A percentile compares a stretch with the other conserved stretches of the same genome.
Evolutionary conservation across 176 grass and related monocot species (phyloP).

Genomic region (Themeda triandra): DNA sequence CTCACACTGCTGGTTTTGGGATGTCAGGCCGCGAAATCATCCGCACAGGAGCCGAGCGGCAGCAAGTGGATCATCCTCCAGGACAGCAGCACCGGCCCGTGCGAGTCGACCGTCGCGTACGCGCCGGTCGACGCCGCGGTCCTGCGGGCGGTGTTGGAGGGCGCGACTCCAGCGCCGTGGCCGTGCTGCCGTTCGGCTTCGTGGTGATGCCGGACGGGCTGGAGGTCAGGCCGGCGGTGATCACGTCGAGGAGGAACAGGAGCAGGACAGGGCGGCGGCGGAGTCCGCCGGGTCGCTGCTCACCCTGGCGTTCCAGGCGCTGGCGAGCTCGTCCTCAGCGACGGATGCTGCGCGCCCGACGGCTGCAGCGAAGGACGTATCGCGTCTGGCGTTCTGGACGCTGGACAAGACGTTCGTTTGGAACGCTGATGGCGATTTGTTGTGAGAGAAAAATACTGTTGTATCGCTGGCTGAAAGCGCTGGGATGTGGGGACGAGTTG

Average conservation of each 20-base stretch:
- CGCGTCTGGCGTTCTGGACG: conserved; percentile 41
- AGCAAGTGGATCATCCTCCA: conserved; percentile 60
- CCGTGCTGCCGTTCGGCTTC: conserved; percentile 69
- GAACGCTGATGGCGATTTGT: no score
- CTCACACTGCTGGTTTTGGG: not conserved
- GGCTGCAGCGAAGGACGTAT: conserved; percentile 34
- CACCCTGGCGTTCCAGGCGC: conserved; percentile 60
- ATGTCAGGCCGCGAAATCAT: conserved; percentile 22
- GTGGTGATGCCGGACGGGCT: conserved; percentile 62
- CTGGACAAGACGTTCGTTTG: conserved; percentile 59
- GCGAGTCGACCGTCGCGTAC: conserved; percentile 55
- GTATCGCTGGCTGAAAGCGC: no score
- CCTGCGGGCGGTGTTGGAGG: conserved; percentile 54
- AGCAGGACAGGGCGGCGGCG: not conserved
- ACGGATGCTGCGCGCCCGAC: not conserved
- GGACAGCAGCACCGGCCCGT: conserved; percentile 63
- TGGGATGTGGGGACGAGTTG: conserved; percentile 40
- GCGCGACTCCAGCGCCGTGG: conserved; percentile 52
- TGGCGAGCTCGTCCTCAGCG: conserved; percentile 30
- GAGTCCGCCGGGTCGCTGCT: conserved; percentile 52
- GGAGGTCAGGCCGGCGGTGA: conserved; percentile 48
- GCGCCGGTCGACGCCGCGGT: conserved; percentile 42
- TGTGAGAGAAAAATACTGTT: no score
- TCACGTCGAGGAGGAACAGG: conserved; percentile 35
- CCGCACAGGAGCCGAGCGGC: conserved; percentile 31